phyloP scores from a whole-genome alignment of 108 stramenopile genomes.

The Pseudonitzschia delicatissima region DNA sequence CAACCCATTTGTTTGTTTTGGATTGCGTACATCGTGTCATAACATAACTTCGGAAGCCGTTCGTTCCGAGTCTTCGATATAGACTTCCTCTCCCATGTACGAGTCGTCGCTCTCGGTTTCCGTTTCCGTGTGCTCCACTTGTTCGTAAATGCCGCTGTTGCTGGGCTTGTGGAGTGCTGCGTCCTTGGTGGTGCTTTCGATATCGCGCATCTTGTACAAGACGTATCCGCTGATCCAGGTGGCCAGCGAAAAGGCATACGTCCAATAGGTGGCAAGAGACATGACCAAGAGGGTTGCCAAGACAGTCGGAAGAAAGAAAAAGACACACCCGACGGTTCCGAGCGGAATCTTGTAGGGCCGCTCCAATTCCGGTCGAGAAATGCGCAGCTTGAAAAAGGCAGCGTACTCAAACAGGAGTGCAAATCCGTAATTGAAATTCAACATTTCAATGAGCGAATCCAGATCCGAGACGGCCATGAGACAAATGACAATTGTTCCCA shows the following conservation, averaged over 20 bases:
- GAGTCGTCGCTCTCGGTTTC: too few species aligned
- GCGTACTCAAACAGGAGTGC: slow-evolving; percentile 88
- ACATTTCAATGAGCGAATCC: slow-evolving; percentile 82
- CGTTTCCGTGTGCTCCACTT: too few species aligned
- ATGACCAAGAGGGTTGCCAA: slow-evolving; percentile 31
- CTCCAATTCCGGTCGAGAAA: slow-evolving; percentile 36
- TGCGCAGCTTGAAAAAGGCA: slow-evolving; percentile 91
- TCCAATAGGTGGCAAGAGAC: slow-evolving; percentile 30
- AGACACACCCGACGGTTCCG: slow-evolving; percentile 35
- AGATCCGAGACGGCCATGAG: slow-evolving; percentile 67
- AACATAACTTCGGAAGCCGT: neutral
- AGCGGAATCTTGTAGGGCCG: slow-evolving; percentile 55
- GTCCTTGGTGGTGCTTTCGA: too few species aligned
- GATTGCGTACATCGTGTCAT: neutral
- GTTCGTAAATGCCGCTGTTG: neutral
- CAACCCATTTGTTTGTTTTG: neutral
- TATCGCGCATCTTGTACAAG: too few species aligned
- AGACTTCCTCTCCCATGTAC: neutral
- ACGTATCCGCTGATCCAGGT: slow-evolving; percentile 25
- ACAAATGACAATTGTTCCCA: slow-evolving; percentile 75
- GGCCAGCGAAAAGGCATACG: slow-evolving; percentile 35
- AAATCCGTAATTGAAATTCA: slow-evolving; percentile 86
- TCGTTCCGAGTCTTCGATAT: neutral
- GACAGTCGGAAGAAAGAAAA: slow-evolving; percentile 40
- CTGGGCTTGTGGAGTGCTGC: neutral